These are phyloP conservation scores for Xylaria sp. DNA, from an alignment of 2,329 filamentous ascomycete genomes.

Conservation along the genomic window DNA sequence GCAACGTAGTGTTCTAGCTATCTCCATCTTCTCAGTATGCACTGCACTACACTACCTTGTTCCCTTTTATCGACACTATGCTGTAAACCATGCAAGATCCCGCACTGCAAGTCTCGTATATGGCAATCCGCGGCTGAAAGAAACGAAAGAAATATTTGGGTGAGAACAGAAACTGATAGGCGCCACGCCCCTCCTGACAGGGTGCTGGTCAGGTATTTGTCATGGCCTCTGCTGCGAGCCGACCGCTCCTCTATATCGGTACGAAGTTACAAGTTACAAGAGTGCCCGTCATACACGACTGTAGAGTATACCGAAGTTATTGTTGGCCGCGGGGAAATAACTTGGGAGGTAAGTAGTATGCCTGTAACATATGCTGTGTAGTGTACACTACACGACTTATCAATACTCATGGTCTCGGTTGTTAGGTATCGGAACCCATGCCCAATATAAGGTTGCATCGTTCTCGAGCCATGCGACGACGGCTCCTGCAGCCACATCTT, in stretches of 20 bases:
- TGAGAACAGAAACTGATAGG: slow-evolving; percentile 20
- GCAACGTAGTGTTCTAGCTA: not conserved
- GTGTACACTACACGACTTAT: not conserved
- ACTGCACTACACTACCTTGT: not conserved
- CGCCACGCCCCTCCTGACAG: slow-evolving; percentile 25
- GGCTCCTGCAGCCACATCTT: slow-evolving; percentile 43
- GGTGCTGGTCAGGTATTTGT: slow-evolving; percentile 25
- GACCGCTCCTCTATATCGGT: slow-evolving; percentile 13
- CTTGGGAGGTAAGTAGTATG: slow-evolving; percentile 5
- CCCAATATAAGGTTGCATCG: slow-evolving; percentile 39
- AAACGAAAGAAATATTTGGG: slow-evolving; percentile 7
- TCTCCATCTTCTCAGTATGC: not conserved
- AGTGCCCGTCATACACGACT: not conserved
- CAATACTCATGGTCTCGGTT: not conserved
- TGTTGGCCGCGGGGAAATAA: slow-evolving; percentile 5
- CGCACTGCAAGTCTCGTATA: slow-evolving; percentile 18
- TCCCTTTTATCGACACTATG: not conserved
- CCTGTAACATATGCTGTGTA: not conserved
- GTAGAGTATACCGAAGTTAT: not conserved
- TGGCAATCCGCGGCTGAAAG: slow-evolving; percentile 11
- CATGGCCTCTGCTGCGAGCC: slow-evolving; percentile 19
- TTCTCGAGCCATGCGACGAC: slow-evolving; percentile 37
- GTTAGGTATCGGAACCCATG: slow-evolving; percentile 19
- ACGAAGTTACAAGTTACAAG: slow-evolving; percentile 8
- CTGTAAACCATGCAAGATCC: slow-evolving; percentile 3